These are phyloP conservation scores for Dittrichia graveolens DNA, from an alignment of 129 eudicot species.

Conservation along the genomic window DNA sequence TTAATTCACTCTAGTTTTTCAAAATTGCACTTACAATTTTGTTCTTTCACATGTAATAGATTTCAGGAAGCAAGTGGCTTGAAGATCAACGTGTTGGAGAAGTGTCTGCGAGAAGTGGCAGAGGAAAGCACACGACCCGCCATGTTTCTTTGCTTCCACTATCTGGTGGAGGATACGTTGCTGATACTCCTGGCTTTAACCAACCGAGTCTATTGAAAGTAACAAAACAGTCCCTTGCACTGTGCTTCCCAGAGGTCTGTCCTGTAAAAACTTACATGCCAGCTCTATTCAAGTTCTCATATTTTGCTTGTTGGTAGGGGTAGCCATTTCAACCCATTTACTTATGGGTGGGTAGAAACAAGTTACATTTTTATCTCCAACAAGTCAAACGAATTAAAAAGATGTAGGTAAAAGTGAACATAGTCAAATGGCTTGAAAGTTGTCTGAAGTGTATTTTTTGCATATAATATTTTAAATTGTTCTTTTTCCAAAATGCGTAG, in stretches of 20 bases:
- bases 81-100: slow-evolving; percentile 96
- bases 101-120: slow-evolving; percentile 91
- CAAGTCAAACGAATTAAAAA: background rate
- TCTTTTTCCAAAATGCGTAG: no score
- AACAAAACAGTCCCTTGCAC: slow-evolving; percentile 79
- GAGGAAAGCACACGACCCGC: slow-evolving; percentile 96
- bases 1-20: slow-evolving; percentile 5
- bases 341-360: background rate
- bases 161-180: slow-evolving; percentile 87
- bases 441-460: background rate
- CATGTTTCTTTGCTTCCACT: slow-evolving; percentile 94
- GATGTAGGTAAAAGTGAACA: background rate
- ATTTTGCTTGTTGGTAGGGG: background rate
- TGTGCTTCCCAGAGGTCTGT: slow-evolving; percentile 87
- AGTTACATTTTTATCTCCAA: background rate
- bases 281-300: background rate
- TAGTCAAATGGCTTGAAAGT: slow-evolving; percentile 5
- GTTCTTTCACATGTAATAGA: slow-evolving; percentile 47
- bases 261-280: slow-evolving; percentile 1
- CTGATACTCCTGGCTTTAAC: slow-evolving; percentile 95
- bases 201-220: slow-evolving; percentile 92
- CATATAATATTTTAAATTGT: no score
- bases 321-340: background rate
- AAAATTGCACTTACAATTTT: slow-evolving; percentile 1
- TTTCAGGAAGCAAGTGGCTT: slow-evolving; percentile 85